Evolutionary conservation across 345 rosid species (phyloP), one percentile per base, ranked within the genome.

Genomic region (Populus nigra): DNA sequence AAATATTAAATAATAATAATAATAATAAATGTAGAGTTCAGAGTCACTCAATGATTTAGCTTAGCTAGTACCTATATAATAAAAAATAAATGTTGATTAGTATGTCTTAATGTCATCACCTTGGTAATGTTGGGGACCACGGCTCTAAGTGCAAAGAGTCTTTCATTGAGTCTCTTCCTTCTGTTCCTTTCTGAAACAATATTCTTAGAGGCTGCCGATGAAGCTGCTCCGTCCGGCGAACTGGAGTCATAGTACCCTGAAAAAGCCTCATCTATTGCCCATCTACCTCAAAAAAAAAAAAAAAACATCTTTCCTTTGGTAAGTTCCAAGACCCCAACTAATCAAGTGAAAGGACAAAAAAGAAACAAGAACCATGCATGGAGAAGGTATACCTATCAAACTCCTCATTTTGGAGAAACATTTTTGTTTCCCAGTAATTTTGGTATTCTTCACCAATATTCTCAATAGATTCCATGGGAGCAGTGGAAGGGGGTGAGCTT

Each of bases 61-160:
- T 23, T 9, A 23, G 12, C 41, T 8, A 5, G 39, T 11, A 5
- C 33, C 25, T 66, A 36, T 35, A 7, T 10, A 59, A 29, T 0
- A 3, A 65, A 25, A 25, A 25, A 65, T 8, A 5, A 17, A 31
- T 17, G 31, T 31, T 36, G 22, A 3, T 8, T 0, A 35, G 39
- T 7, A 13, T 70, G 55, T 35, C 31, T 3, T 45, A 15, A 15
- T 27, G 3, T 3, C 68, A 35, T 68, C 53, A 93, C 98, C 93
- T 96, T 96, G 73, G 90, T 93, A 41, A 96, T 96, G 65, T 93
- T 96, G 38, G 99, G 99, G 77, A 96, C 98, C 74, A 96, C 98
- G 22, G 99, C 85, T 76, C 99, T 82, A 20, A 96, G 98, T 43
- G 97, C 97, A 13, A 90, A 92, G 27, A 96, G 91, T 55, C 97